Percentiles rank a stretch among this genome's conserved stretches.
These are phyloP conservation scores for Camelina hispida DNA, from an alignment of 345 rosid species.

Conservation along the genomic window DNA sequence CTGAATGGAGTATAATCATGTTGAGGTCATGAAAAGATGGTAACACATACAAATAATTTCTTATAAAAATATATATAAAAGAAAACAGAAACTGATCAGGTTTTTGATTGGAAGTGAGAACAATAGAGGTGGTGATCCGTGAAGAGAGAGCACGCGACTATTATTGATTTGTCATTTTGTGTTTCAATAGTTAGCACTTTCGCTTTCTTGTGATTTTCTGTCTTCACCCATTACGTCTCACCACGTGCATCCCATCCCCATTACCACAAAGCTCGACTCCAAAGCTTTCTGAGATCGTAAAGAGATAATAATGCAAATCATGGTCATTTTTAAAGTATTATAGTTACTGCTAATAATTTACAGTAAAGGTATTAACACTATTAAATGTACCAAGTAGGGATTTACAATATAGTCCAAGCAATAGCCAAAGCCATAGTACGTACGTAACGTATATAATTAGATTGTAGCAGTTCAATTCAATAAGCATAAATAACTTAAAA, in stretches of 20 bases:
- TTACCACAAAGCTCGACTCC: background rate
- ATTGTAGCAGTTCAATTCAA: too few relatives aligned
- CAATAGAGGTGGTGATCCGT: conserved; percentile 43
- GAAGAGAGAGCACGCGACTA: conserved; percentile 42
- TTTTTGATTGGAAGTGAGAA: conserved; percentile 32
- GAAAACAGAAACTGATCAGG: conserved; percentile 18
- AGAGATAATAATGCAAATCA: conserved; percentile 3
- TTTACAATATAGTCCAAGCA: too few relatives aligned
- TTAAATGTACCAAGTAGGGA: too few relatives aligned
- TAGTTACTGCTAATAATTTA: background rate
- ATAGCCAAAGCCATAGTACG: too few relatives aligned
- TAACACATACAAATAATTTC: background rate
- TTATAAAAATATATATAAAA: background rate
- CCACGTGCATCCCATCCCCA: conserved; percentile 44
- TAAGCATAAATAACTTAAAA: too few relatives aligned
- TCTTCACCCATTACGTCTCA: conserved; percentile 22
- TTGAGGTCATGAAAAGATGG: background rate
- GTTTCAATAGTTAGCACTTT: conserved; percentile 34
- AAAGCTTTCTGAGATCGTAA: background rate
- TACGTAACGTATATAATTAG: too few relatives aligned
- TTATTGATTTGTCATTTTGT: conserved; percentile 38
- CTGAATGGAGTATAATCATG: background rate
- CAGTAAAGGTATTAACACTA: background rate
- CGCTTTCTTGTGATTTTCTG: conserved; percentile 46
- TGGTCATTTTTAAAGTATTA: background rate